Evolutionary conservation across 2,329 filamentous ascomycete genomes (phyloP), one percentile per base, ranked within the genome.

Genomic region (Phoma sp.): DNA sequence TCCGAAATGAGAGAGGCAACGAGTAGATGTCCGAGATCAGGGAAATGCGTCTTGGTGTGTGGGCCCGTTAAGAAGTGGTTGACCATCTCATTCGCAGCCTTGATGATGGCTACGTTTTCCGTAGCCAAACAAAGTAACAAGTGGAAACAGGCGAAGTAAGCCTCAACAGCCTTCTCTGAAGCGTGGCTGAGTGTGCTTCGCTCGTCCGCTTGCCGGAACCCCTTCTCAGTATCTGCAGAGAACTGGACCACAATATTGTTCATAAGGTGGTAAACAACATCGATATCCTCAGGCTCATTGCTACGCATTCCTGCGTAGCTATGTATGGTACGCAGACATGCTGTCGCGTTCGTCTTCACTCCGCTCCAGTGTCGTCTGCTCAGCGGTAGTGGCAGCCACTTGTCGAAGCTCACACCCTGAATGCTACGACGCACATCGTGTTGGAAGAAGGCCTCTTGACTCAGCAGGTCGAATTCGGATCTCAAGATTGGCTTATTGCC

Each of bases 111-210:
- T 0, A 58, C 51, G 19, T 78, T 48, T 17, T 77, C 74, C 1
- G 73, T 76, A 0, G 80, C 79, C 1, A 82, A 64, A 51, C 81
- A 83, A 10, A 83, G 68, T 0, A 84, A 73, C 0, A 84, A 67
- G 62, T 83, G 82, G 60, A 81, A 82, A 15, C 83, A 75, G 47
- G 81, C 77, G 57, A 83, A 83, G 64, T 83, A 83, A 0, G 80
- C 78, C 57, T 82, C 78, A 4, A 83, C 81, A 4, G 81, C 81
- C 68, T 83, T 83, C 57, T 84, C 81, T 0, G 80, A 83, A 0
- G 79, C 78, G 41, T 82, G 77, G 0, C 68, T 74, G 17, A 83
- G 70, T 0, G 76, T 79, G 48, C 78, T 80, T 32, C 70, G 75
- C 2, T 51, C 17, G 10, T 62, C 53, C 3, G 63, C 9, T 24